phyloP scores from a whole-genome alignment of 768 basidiomycete species.

The Mycena sanguinolenta region DNA sequence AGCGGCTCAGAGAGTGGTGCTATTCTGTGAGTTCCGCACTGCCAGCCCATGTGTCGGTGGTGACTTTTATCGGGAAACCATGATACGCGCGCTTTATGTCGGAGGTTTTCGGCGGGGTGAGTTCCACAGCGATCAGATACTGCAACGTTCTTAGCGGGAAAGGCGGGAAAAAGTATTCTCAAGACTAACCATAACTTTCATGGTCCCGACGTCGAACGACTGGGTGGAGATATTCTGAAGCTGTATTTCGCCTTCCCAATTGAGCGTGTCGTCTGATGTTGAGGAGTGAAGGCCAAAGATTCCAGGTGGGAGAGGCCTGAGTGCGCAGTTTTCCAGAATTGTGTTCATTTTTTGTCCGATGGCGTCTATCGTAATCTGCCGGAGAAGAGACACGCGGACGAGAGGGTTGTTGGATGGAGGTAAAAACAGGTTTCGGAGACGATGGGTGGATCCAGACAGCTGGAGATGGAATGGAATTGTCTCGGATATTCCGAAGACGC shows the following conservation, averaged over 20 bases:
- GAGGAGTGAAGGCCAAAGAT: slow-evolving; percentile 2
- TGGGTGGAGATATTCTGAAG: slow-evolving; percentile 16
- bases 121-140: slow-evolving; percentile 32
- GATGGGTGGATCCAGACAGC: slow-evolving; percentile 13
- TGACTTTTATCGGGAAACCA: slow-evolving; percentile 30
- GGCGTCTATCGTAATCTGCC: slow-evolving; percentile 13
- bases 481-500: slow-evolving; percentile 30
- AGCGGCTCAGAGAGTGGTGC: too few relatives aligned
- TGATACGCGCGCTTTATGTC: slow-evolving; percentile 23
- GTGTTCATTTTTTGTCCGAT: slow-evolving; percentile 12
- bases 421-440: slow-evolving; percentile 8
- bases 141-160: neutral
- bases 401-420: neutral
- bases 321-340: slow-evolving; percentile 13
- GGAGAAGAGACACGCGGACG: slow-evolving; percentile 32
- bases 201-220: slow-evolving; percentile 25
- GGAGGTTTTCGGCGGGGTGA: slow-evolving; percentile 22
- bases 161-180: too few relatives aligned
- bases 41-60: slow-evolving; percentile 29
- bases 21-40: slow-evolving; percentile 18
- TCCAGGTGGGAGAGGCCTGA: slow-evolving; percentile 20
- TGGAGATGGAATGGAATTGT: slow-evolving; percentile 29
- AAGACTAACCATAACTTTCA: slow-evolving; percentile 23
- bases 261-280: slow-evolving; percentile 6
- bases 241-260: slow-evolving; percentile 32